Conservation (phyloP, 1,139 yeast genomes). For the Candida glucosophila region DNA sequence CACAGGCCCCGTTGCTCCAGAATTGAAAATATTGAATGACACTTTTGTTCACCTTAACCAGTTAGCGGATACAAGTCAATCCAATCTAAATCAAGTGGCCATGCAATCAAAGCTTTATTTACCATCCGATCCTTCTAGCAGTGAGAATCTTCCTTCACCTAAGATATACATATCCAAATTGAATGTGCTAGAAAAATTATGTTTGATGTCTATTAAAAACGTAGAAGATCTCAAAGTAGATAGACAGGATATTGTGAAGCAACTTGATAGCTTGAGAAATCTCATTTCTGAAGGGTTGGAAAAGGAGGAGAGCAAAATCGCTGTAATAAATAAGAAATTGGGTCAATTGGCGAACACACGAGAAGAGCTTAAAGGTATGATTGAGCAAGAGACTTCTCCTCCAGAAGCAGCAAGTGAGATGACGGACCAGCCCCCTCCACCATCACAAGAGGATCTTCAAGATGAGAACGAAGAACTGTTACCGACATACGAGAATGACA, state of each 20-base stretch:
- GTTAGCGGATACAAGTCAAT: conserved; percentile 23
- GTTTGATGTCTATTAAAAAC: conserved; percentile 26
- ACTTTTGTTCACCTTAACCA: conserved; percentile 21
- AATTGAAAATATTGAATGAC: conserved; percentile 28
- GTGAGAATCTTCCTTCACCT: conserved; percentile 47
- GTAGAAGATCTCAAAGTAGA: conserved; percentile 30
- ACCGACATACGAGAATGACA: conserved; percentile 30
- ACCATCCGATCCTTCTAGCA: conserved; percentile 30
- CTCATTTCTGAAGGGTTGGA: conserved; percentile 33
- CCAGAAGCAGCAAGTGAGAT: conserved; percentile 7
- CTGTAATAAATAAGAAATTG: conserved; percentile 33
- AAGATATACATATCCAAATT: conserved; percentile 39
- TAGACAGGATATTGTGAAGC: conserved; percentile 30
- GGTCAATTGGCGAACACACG: conserved; percentile 30
- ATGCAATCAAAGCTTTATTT: conserved; percentile 34
- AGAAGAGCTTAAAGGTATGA: conserved; percentile 36
- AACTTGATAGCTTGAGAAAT: conserved; percentile 33
- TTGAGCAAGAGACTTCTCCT: conserved; percentile 11
- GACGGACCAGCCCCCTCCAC: not conserved
- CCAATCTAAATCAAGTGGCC: conserved; percentile 34
- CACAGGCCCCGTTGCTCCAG: conserved; percentile 21
- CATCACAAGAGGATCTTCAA: conserved; percentile 10
- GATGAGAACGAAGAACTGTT: conserved; percentile 21
- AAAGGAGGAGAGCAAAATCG: conserved; percentile 36
- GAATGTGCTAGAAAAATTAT: conserved; percentile 33